Base-by-base conservation (phyloP, 768 basidiomycete genomes). In the Austroboletus eburneus region DNA sequence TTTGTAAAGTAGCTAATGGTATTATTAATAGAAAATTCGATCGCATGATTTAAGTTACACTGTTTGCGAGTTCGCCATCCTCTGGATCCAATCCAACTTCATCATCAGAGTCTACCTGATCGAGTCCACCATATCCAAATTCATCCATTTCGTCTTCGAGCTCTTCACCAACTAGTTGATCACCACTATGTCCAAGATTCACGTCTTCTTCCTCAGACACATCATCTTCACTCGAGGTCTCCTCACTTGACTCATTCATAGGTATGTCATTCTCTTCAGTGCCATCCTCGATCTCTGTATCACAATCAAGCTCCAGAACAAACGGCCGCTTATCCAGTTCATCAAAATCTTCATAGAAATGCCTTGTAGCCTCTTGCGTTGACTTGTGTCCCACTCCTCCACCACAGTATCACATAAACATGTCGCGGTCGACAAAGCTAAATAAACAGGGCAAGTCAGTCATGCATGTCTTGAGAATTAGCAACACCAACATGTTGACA, bases 401-500 rank as follows among this genome's bases (percentile, higher is more conserved):
- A 9, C 45, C 45, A 13, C 18, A 4, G 16, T 17, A 35, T 35
- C 34, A 3, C 12, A 12, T 17, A 10, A 35, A 35, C 34, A 35
- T 35, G 13, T 35, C 34, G 5, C 34, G 17, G 13, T 35, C 34
- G 4, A 17, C 34, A 35, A 35, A 35, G 7, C 34, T 25, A 37
- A 3, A n/a, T n/a, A n/a, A 5, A 13, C n/a, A 37, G 34, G 4
- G 7, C 16, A 14, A 35, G 34, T 35, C 17, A 35, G 17, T 7
- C 2, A 35, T 7, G n/a, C 18, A 13, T n/a, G n/a, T n/a, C n/a
- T n/a, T 4, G 5, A 17, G 10, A 17, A 13, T 17, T n/a, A 4
- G 13, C 10, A 17, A 5, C 13, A 35, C 64, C 36, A 41, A 73
- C 72, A 66, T 58, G 24, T 62, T 65, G 1, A 73, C 61, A 54